Evolutionary conservation across 176 grass and related monocot genomes (phyloP).

Genomic region (Triticum aestivum): IWGSC_CS_RefSeq_v2.1 NC_057813.1:75757021-75757520

Average conservation of each 20-base stretch:
- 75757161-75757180: neutral
- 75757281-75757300: conserved; percentile 44
- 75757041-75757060: neutral
- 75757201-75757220: neutral
- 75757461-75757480: neutral
- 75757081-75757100: neutral
- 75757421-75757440: neutral
- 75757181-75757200: neutral
- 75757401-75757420: conserved; percentile 18
- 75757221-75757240: neutral
- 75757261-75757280: conserved; percentile 36
- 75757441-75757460: neutral
- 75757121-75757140: neutral
- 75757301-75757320: conserved; percentile 99
- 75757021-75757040: neutral
- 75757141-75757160: neutral
- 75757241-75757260: conserved; percentile 3
- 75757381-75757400: neutral
- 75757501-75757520: neutral
- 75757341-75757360: conserved; percentile 14
- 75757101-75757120: neutral
- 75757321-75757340: conserved; percentile 80
- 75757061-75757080: neutral
- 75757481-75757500: neutral
- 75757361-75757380: neutral